Base-by-base conservation (phyloP, 306 rosid species). In the Arachis stenosperma region DNA sequence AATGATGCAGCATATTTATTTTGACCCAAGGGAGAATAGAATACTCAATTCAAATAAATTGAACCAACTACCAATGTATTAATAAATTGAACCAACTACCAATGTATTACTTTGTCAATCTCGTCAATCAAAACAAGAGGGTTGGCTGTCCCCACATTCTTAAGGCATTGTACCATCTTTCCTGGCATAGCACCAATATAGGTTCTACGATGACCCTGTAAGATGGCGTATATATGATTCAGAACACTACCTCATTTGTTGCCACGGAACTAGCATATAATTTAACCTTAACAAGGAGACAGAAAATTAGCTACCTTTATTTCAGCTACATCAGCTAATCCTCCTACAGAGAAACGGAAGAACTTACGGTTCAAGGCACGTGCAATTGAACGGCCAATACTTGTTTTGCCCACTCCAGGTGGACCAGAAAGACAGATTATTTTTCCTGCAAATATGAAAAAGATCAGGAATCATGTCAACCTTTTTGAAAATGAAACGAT, bases 181-280 rank as follows among this genome's bases (percentile, higher is more conserved):
- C 99, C 99, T 36, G 99, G 99, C 99, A 95, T 95, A 66, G 99
- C 99, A 75, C 99, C 99, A 53, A 95, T 91, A 79, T 95, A 95
- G 69, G 99, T 95, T 82, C 99, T 91, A 22, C 99, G 97, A 87
- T 95, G 99, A 52, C 99, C 99, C 99, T 95, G 92, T 59, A 69
- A 72, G 69, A 81, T 69, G 75, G 12, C 58, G 53, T 47, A 77
- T 78, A 71, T 33, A 74, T 6, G 30, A 51, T 46, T 58, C 43
- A 71, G 77, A 60, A 73, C 63, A 55, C 62, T 11, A 11, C 73
- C 40, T 63, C 33, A 46, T 54, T 36, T 37, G n/a, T 58, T 67
- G 74, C 60, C 42, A 54, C 61, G 47, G 41, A 61, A 64, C 69
- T 15, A 8, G 62, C 42, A 71, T 51, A 46, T 69, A 67, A 22